phyloP scores from a whole-genome alignment of 192 early-diverging fungal species.

The Phycomyces blakesleeanus region DNA sequence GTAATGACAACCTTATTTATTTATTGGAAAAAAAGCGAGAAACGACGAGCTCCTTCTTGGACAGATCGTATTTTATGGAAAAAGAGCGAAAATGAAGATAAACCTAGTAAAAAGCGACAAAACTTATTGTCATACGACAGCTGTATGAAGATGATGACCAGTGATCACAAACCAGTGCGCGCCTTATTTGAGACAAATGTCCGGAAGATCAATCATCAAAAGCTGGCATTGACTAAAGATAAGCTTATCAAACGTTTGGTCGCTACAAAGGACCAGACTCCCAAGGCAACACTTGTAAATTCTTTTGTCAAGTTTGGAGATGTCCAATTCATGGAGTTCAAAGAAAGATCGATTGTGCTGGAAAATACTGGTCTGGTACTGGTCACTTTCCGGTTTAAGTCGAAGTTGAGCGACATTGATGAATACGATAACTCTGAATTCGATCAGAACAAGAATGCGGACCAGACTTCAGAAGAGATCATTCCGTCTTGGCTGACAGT shows the following conservation, averaged over 20 bases:
- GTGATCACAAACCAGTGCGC: constrained; percentile 93
- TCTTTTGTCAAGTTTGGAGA: constrained; percentile 71
- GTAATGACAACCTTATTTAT: too few species aligned
- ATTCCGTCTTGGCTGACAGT: constrained; percentile 74
- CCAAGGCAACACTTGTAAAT: constrained; percentile 62
- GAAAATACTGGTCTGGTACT: constrained; percentile 76
- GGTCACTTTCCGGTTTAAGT: constrained; percentile 68
- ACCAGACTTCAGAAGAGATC: too few species aligned
- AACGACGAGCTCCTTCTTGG: constrained; percentile 83
- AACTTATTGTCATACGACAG: constrained; percentile 50
- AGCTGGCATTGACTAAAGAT: constrained; percentile 51
- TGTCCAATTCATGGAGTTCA: constrained; percentile 49
- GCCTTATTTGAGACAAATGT: constrained; percentile 65
- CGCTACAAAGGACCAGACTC: constrained; percentile 69
- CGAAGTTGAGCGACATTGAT: constrained; percentile 39
- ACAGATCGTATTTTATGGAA: constrained; percentile 93
- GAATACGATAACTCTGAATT: too few species aligned
- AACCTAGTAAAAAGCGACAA: constrained; percentile 29
- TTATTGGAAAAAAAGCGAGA: constrained; percentile 53
- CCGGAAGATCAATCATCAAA: constrained; percentile 53
- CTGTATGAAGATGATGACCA: constrained; percentile 60
- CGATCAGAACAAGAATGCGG: too few species aligned
- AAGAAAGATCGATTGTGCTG: constrained; percentile 51
- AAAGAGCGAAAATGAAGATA: constrained; percentile 21
- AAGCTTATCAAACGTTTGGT: constrained; percentile 74